Evolutionary conservation across 768 basidiomycete genomes (phyloP).

Genomic region (Calocera cornea): DNA sequence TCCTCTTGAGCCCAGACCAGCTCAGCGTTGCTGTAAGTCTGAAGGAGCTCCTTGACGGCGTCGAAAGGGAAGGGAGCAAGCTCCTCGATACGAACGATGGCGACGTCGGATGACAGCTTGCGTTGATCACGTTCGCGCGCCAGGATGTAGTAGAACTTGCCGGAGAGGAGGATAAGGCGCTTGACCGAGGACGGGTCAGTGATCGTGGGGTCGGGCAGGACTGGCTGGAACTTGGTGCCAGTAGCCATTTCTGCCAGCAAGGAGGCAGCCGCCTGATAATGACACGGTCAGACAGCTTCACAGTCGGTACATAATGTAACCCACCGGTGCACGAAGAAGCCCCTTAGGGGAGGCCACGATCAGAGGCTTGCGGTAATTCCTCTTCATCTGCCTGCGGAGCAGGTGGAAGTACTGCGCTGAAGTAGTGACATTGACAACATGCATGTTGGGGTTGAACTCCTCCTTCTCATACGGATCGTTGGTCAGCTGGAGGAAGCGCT

Average conservation of each 20-base stretch:
- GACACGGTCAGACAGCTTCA: background rate
- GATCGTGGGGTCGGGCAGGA: conserved; percentile 41
- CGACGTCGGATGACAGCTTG: conserved; percentile 38
- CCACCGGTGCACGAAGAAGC: conserved; percentile 58
- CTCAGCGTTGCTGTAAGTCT: conserved; percentile 31
- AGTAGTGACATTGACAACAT: conserved; percentile 74
- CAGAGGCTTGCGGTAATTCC: conserved; percentile 78
- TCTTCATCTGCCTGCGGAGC: conserved; percentile 67
- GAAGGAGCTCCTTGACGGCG: conserved; percentile 35
- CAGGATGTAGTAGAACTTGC: conserved; percentile 84
- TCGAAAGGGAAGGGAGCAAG: conserved; percentile 76
- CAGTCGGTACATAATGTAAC: conserved; percentile 17
- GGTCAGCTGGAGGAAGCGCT: conserved; percentile 84
- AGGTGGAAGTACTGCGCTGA: conserved; percentile 89
- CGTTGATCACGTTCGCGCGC: conserved; percentile 47
- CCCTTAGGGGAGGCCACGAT: conserved; percentile 78
- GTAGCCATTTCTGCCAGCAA: conserved; percentile 44
- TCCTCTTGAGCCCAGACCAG: conserved; percentile 75
- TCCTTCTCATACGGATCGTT: conserved; percentile 44
- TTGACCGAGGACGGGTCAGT: conserved; percentile 26
- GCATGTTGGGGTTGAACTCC: conserved; percentile 58
- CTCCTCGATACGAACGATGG: conserved; percentile 71
- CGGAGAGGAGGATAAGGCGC: conserved; percentile 61
- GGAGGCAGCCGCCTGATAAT: conserved; percentile 60
- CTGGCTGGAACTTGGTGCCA: conserved; percentile 52